A percentile compares a stretch with the other conserved stretches of the same genome.
These are phyloP conservation scores for Zarea fungicola DNA, from an alignment of 2,329 filamentous ascomycete species.

Conservation along the genomic window DNA sequence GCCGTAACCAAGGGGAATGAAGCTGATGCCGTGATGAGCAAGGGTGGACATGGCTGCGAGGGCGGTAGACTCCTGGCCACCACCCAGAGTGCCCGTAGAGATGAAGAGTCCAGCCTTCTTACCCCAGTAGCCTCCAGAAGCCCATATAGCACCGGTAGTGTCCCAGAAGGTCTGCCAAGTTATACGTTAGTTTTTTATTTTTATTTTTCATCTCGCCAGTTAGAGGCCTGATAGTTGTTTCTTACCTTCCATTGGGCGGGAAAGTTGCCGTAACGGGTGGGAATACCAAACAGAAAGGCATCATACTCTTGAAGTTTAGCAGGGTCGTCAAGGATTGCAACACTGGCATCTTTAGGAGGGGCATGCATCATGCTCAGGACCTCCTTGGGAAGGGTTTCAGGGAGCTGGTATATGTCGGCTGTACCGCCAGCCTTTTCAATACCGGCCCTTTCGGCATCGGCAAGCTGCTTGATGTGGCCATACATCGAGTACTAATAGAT, in stretches of 20 bases:
- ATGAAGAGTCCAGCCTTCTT: constrained; percentile 92
- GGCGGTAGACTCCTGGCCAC: constrained; percentile 88
- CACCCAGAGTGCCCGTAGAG: constrained; percentile 73
- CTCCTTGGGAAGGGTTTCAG: constrained; percentile 81
- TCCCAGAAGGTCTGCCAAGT: constrained; percentile 71
- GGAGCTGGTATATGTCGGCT: constrained; percentile 79
- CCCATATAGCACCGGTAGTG: constrained; percentile 81
- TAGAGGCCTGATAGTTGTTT: not conserved
- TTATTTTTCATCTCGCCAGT: no score
- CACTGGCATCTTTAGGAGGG: constrained; percentile 63
- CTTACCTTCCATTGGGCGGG: constrained; percentile 82
- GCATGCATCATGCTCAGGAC: constrained; percentile 90
- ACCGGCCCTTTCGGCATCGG: constrained; percentile 85
- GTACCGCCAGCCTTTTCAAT: constrained; percentile 81
- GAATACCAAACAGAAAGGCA: constrained; percentile 87
- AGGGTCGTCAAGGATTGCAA: constrained; percentile 58
- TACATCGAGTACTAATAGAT: constrained; percentile 96
- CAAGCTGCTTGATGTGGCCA: constrained; percentile 80
- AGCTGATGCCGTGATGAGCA: constrained; percentile 90
- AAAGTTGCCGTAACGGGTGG: constrained; percentile 95
- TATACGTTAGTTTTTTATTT: not conserved
- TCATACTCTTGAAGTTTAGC: constrained; percentile 68
- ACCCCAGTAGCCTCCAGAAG: constrained; percentile 68
- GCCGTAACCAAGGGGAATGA: constrained; percentile 91
- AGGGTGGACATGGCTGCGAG: constrained; percentile 79